Conservation (phyloP, 2,329 filamentous ascomycete genomes). For the Trichoderma simmonsii region DNA sequence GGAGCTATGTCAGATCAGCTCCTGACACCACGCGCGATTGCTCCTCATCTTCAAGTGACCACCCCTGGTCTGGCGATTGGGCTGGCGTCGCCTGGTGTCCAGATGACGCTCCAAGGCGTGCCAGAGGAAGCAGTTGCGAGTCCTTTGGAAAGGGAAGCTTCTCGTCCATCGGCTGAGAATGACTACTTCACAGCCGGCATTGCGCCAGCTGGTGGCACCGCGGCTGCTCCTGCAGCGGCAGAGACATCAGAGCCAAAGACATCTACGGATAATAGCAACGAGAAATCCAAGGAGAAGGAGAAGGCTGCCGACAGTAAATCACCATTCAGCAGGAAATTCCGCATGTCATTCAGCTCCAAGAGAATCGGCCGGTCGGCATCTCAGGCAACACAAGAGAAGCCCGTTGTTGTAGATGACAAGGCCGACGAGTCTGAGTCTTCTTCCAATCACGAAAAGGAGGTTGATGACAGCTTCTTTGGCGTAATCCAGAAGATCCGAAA, state of each 20-base stretch:
- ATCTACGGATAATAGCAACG: conserved; percentile 48
- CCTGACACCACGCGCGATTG: conserved; percentile 63
- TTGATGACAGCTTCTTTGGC: conserved; percentile 73
- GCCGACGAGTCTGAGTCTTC: conserved; percentile 63
- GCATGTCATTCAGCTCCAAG: conserved; percentile 79
- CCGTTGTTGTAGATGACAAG: conserved; percentile 72
- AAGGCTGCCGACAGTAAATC: conserved; percentile 54
- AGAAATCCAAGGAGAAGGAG: conserved; percentile 48
- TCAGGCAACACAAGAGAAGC: conserved; percentile 61
- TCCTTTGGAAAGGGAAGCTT: conserved; percentile 56
- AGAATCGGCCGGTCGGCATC: conserved; percentile 72
- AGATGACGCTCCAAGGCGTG: conserved; percentile 42
- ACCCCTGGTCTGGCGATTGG: conserved; percentile 79
- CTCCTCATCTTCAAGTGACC: conserved; percentile 55
- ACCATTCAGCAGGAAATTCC: conserved; percentile 82
- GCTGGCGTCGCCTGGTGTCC: conserved; percentile 62
- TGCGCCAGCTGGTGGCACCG: conserved; percentile 42
- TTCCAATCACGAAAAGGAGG: conserved; percentile 65
- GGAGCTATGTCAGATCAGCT: conserved; percentile 45
- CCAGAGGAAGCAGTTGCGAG: conserved; percentile 46
- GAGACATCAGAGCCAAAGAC: conserved; percentile 41
- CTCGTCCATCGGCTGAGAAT: conserved; percentile 60
- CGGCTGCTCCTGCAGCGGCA: background rate
- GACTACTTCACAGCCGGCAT: conserved; percentile 76
- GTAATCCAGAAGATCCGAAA: conserved; percentile 69